Evolutionary conservation across 202 grass and related monocot genomes (phyloP).

Genomic region (Zoysia matrella): DNA sequence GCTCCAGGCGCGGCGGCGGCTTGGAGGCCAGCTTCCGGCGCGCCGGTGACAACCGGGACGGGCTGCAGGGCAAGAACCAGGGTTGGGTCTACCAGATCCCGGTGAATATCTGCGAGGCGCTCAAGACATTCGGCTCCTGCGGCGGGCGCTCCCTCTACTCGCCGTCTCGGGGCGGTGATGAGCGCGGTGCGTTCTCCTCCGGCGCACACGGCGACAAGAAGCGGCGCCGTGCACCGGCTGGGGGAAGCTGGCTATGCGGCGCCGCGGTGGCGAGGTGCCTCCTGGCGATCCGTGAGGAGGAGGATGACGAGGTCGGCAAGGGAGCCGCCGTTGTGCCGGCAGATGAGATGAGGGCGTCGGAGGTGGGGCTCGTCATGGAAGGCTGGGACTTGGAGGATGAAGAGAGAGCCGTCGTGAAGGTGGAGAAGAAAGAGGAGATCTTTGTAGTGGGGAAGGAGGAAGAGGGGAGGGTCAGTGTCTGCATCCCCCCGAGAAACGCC

Average conservation of each 20-base stretch:
- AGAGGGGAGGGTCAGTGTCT: slow-evolving; percentile 47
- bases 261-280: neutral
- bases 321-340: too few relatives aligned
- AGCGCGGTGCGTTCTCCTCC: neutral
- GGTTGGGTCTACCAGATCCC: too few relatives aligned
- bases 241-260: slow-evolving; percentile 71
- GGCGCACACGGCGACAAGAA: slow-evolving; percentile 38
- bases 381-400: slow-evolving; percentile 60
- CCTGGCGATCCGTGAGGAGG: too few relatives aligned
- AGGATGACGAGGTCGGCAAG: too few relatives aligned
- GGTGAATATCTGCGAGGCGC: too few relatives aligned
- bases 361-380: slow-evolving; percentile 62
- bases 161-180: slow-evolving; percentile 40
- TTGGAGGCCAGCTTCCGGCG: too few relatives aligned
- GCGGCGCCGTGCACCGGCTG: slow-evolving; percentile 42
- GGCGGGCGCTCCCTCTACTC: slow-evolving; percentile 70
- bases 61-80: too few relatives aligned
- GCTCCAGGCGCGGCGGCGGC: slow-evolving; percentile 56
- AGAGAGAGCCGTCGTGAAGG: slow-evolving; percentile 45
- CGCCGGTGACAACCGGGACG: too few relatives aligned
- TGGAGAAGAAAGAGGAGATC: slow-evolving; percentile 74
- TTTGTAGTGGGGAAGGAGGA: slow-evolving; percentile 69
- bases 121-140: slow-evolving; percentile 69
- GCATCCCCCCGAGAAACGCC: slow-evolving; percentile 59
- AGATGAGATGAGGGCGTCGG: slow-evolving; percentile 50